Percentiles rank a stretch among this genome's conserved stretches.
Conservation (phyloP, 148 eudicot species). For the Chenopodium quinoa region DNA sequence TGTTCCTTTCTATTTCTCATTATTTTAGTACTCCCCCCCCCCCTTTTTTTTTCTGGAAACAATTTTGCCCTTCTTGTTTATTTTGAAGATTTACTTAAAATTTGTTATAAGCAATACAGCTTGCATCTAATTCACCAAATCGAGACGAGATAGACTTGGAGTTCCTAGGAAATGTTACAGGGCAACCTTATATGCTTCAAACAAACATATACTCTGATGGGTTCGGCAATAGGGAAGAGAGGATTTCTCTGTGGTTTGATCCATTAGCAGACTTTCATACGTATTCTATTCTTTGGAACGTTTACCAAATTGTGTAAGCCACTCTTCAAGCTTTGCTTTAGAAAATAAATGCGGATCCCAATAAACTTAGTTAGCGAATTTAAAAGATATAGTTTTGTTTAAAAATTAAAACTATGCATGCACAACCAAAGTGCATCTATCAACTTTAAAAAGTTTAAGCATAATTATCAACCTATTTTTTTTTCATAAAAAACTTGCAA, state of each 20-base stretch:
- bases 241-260: constrained; percentile 80
- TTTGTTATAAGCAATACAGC: constrained; percentile 35
- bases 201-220: constrained; percentile 78
- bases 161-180: constrained; percentile 65
- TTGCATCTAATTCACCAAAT: constrained; percentile 62
- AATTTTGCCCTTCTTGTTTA: neutral
- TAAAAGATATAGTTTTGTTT: no score
- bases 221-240: constrained; percentile 63
- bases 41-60: no score
- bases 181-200: constrained; percentile 70
- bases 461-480: no score
- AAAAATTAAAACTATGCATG: no score
- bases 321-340: neutral
- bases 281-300: constrained; percentile 78
- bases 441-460: no score
- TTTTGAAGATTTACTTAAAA: neutral
- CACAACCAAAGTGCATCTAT: no score
- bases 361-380: no score
- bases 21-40: no score
- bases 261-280: constrained; percentile 81
- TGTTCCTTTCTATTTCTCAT: no score
- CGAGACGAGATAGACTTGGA: constrained; percentile 77
- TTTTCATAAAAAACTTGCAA: no score
- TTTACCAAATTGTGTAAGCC: constrained; percentile 80
- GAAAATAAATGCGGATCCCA: neutral